phyloP scores from a whole-genome alignment of 169 alveolate species.

The Plasmodium vivax region DNA sequence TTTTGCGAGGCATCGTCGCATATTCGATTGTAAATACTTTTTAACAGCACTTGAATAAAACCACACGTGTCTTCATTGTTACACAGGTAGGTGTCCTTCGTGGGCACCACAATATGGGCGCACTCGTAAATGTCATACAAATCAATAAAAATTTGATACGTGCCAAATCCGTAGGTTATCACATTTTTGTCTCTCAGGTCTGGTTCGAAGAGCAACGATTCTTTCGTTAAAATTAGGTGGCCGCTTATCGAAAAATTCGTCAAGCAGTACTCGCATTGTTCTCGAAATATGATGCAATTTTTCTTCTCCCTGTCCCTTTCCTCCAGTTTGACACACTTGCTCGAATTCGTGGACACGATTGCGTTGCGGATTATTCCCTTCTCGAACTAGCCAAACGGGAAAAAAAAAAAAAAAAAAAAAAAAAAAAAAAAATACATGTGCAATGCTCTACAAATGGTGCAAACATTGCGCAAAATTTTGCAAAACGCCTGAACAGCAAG shows the following conservation, averaged over 20 bases:
- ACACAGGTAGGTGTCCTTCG: constrained; percentile 51
- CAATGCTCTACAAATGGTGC: too few species aligned
- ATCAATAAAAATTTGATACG: constrained; percentile 83
- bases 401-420: constrained; percentile 14
- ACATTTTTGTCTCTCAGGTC: constrained; percentile 84
- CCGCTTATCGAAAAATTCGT: constrained; percentile 79
- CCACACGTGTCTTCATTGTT: constrained; percentile 74
- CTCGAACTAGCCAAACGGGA: constrained; percentile 42
- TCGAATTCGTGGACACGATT: constrained; percentile 30
- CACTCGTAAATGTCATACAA: constrained; percentile 81
- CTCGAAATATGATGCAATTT: constrained; percentile 79
- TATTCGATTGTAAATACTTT: constrained; percentile 39
- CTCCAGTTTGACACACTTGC: constrained; percentile 25
- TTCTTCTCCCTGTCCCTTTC: constrained; percentile 54
- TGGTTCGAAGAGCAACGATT: constrained; percentile 85
- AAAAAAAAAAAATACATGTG: constrained; percentile 12
- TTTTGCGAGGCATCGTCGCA: constrained; percentile 11
- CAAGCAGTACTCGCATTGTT: constrained; percentile 84
- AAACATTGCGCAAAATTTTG: neutral
- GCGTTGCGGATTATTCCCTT: constrained; percentile 71
- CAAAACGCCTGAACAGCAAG: neutral
- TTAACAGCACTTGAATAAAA: constrained; percentile 66
- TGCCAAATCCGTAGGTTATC: constrained; percentile 80
- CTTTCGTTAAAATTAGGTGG: constrained; percentile 80
- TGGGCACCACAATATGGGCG: constrained; percentile 82